A percentile compares a stretch with the other conserved stretches of the same genome.
Evolutionary conservation across 75 land plant species (phyloP).

Genomic region (Sequoia sempervirens): DNA sequence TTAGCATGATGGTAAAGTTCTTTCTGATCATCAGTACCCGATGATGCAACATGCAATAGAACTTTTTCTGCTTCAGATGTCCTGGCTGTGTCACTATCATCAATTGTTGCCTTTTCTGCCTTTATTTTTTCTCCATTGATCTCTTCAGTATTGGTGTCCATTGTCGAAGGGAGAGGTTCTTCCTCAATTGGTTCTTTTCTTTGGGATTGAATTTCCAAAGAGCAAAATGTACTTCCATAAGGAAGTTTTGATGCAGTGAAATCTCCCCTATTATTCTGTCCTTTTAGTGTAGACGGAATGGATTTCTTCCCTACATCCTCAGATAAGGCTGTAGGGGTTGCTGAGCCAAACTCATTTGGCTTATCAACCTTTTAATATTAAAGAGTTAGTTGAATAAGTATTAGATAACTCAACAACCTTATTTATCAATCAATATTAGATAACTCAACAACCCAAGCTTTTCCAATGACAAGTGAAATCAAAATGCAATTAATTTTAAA

Average conservation of each 20-base stretch:
- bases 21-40: too few species aligned
- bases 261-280: background rate
- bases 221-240: background rate
- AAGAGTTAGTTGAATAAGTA: background rate
- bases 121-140: background rate
- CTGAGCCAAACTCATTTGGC: background rate
- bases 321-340: background rate
- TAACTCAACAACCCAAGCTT: too few species aligned
- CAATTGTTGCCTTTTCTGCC: too few species aligned
- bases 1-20: too few species aligned
- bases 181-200: background rate
- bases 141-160: background rate
- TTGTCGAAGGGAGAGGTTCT: background rate
- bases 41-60: too few species aligned
- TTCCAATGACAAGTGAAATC: too few species aligned
- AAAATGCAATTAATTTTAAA: too few species aligned
- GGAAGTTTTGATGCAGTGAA: background rate
- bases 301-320: background rate
- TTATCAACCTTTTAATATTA: background rate
- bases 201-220: background rate
- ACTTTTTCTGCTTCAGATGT: too few species aligned
- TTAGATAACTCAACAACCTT: too few species aligned
- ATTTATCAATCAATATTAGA: too few species aligned
- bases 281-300: background rate
- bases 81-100: too few species aligned